phyloP scores from a whole-genome alignment of 495 filamentous ascomycete genomes.

The Penicillium goetzii region DNA sequence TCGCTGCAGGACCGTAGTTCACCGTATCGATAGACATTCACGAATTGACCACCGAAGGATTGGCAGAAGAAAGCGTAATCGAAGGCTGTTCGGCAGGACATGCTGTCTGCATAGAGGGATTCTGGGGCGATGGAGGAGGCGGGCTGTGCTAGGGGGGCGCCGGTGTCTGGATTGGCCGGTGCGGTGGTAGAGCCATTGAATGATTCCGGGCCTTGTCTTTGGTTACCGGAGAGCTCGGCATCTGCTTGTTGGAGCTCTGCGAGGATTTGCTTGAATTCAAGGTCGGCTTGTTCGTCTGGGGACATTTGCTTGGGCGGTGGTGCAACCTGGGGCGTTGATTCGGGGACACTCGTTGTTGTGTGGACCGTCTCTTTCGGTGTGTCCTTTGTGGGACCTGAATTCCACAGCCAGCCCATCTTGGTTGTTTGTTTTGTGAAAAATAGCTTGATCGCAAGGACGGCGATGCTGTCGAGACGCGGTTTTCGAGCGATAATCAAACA shows the following conservation, averaged over 20 bases:
- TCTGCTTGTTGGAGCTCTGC: slow-evolving; percentile 51
- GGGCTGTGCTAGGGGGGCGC: slow-evolving; percentile 17
- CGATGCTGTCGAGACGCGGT: slow-evolving; percentile 7
- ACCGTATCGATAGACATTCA: slow-evolving; percentile 85
- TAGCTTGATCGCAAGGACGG: background rate
- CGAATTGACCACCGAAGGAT: slow-evolving; percentile 85
- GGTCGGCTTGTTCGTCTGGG: slow-evolving; percentile 62
- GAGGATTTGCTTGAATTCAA: slow-evolving; percentile 64
- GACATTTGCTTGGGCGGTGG: slow-evolving; percentile 48
- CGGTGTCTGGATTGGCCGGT: slow-evolving; percentile 16
- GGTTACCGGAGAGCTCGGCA: slow-evolving; percentile 25
- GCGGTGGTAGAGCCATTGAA: slow-evolving; percentile 15
- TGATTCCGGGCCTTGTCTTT: slow-evolving; percentile 9
- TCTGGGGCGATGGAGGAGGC: slow-evolving; percentile 56
- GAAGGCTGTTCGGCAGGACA: slow-evolving; percentile 90
- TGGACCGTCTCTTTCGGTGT: slow-evolving; percentile 19
- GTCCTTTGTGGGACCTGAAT: slow-evolving; percentile 37
- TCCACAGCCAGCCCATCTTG: slow-evolving; percentile 59
- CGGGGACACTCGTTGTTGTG: slow-evolving; percentile 23
- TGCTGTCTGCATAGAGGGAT: slow-evolving; percentile 71
- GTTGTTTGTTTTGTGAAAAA: background rate
- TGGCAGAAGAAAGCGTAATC: slow-evolving; percentile 96
- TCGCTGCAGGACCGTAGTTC: slow-evolving; percentile 70
- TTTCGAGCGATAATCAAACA: slow-evolving; percentile 14
- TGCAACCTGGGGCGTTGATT: slow-evolving; percentile 20